Conservation (phyloP, 805 yeast species). For the Lipomyces oligophaga region DNA sequence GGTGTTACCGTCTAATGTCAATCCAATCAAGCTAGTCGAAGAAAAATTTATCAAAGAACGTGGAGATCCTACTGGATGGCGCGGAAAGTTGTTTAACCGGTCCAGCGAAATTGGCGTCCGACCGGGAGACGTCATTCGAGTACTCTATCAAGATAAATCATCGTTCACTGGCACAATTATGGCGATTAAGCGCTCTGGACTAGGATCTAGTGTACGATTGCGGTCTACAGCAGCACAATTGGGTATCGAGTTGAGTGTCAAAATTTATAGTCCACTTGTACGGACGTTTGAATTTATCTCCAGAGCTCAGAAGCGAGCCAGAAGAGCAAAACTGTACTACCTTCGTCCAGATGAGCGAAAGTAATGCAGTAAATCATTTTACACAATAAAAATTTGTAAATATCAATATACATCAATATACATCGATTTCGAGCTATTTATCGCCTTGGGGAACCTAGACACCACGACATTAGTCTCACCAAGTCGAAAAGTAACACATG, state of each 20-base stretch:
- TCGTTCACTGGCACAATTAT: constrained; percentile 73
- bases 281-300: constrained; percentile 72
- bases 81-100: constrained; percentile 52
- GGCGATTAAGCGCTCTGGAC: constrained; percentile 66
- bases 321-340: constrained; percentile 83
- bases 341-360: constrained; percentile 48
- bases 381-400: background rate
- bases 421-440: too few relatives aligned
- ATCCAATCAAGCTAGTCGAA: constrained; percentile 44
- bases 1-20: constrained; percentile 30
- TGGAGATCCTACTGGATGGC: constrained; percentile 65
- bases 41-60: constrained; percentile 52
- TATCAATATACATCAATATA: background rate
- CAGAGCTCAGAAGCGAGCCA: constrained; percentile 66
- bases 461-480: too few relatives aligned
- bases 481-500: too few relatives aligned
- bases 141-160: constrained; percentile 50
- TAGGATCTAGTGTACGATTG: constrained; percentile 71
- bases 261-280: constrained; percentile 74
- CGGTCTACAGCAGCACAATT: constrained; percentile 77
- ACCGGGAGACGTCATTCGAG: constrained; percentile 78
- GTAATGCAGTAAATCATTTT: background rate
- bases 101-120: constrained; percentile 51
- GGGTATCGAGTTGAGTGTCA: constrained; percentile 82
- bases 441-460: background rate